phyloP scores from a whole-genome alignment of 345 rosid genomes.

The Ailanthus altissimus region DNA sequence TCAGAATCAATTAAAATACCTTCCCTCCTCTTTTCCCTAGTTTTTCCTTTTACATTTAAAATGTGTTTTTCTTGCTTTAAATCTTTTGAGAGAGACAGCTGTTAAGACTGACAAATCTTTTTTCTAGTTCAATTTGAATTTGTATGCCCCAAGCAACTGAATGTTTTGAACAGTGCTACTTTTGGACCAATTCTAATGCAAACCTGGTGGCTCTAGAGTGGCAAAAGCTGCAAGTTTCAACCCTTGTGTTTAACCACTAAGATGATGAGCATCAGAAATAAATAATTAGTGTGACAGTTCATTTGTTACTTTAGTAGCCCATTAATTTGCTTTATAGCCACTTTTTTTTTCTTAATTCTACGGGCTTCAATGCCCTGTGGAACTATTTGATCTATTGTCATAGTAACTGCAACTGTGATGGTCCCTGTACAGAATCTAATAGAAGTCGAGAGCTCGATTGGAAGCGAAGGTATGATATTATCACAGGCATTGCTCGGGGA shows the following conservation, averaged over 20 bases:
- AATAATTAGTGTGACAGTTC: background rate
- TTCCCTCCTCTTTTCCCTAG: background rate
- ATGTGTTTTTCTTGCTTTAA: background rate
- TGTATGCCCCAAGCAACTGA: background rate
- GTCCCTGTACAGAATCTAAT: conserved; percentile 46
- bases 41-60: background rate
- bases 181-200: conserved; percentile 24
- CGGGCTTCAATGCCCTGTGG: conserved; percentile 17
- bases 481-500: conserved; percentile 79
- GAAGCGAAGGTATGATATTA: conserved; percentile 77
- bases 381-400: background rate
- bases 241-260: conserved; percentile 5
- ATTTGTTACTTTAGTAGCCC: background rate
- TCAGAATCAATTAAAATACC: background rate
- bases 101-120: conserved; percentile 7
- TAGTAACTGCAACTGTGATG: conserved; percentile 19
- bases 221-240: conserved; percentile 6
- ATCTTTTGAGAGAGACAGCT: conserved; percentile 3
- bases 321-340: background rate
- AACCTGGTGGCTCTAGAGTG: background rate
- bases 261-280: conserved; percentile 8
- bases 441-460: conserved; percentile 64
- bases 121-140: background rate
- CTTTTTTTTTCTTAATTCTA: background rate
- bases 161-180: background rate